phyloP scores from a whole-genome alignment of 2,329 filamentous ascomycete species.

The Dactylellina drechsleri region DNA sequence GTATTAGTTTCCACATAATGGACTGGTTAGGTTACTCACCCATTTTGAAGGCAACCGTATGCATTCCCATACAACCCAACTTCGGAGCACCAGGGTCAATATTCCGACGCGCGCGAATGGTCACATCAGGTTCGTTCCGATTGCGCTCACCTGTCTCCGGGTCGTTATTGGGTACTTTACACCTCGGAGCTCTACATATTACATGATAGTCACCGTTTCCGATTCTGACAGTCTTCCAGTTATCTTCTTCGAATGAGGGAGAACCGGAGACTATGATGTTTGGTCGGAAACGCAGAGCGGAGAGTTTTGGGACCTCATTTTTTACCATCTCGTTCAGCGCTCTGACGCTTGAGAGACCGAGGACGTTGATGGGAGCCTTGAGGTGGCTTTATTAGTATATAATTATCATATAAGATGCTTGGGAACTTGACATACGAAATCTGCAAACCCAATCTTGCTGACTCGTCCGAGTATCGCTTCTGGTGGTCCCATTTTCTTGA shows the following conservation, averaged over 20 bases:
- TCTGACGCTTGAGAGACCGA: slow-evolving; percentile 73
- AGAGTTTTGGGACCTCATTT: slow-evolving; percentile 67
- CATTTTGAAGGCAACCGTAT: slow-evolving; percentile 43
- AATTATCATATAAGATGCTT: neutral
- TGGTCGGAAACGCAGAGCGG: slow-evolving; percentile 73
- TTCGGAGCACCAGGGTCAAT: slow-evolving; percentile 40
- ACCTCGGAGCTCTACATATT: slow-evolving; percentile 46
- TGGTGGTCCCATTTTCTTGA: slow-evolving; percentile 71
- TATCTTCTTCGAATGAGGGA: slow-evolving; percentile 74
- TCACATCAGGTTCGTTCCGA: slow-evolving; percentile 49
- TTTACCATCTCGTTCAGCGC: slow-evolving; percentile 70
- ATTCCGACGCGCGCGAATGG: slow-evolving; percentile 36
- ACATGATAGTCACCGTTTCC: slow-evolving; percentile 46
- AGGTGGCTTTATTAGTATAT: slow-evolving; percentile 59
- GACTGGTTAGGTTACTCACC: slow-evolving; percentile 5
- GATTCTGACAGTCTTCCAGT: slow-evolving; percentile 70
- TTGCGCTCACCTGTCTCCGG: slow-evolving; percentile 51
- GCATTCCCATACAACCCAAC: slow-evolving; percentile 53
- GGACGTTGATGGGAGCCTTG: slow-evolving; percentile 74
- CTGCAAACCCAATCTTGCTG: slow-evolving; percentile 74
- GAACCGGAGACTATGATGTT: slow-evolving; percentile 77
- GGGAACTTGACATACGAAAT: slow-evolving; percentile 66
- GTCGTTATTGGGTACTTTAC: slow-evolving; percentile 52
- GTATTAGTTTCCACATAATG: neutral
- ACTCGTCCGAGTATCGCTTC: slow-evolving; percentile 71